phyloP scores from a whole-genome alignment of 371 early-diverging fungal species.

The Vavraia culicis region DNA sequence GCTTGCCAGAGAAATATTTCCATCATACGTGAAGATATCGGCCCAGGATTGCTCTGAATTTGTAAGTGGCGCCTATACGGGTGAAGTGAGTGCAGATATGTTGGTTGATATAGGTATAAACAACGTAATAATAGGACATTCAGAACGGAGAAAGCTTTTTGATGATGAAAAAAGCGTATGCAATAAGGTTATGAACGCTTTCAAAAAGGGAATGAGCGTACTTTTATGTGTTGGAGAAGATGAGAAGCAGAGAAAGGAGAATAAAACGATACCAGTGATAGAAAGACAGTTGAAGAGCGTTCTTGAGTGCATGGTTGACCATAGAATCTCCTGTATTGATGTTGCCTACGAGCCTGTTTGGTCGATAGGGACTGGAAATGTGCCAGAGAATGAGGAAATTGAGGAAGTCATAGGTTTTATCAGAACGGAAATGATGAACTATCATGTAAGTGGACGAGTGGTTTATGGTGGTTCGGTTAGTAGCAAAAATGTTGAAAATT shows the following conservation, averaged over 20 bases:
- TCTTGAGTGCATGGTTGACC: background rate
- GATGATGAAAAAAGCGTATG: slow-evolving; percentile 63
- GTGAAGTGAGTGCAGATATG: slow-evolving; percentile 77
- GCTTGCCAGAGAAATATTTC: too few relatives aligned
- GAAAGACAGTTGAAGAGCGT: background rate
- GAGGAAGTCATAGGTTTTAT: slow-evolving; percentile 19
- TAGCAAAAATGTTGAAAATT: slow-evolving; percentile 54
- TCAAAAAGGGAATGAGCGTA: slow-evolving; percentile 63
- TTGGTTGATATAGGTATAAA: slow-evolving; percentile 73
- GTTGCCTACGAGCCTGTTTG: slow-evolving; percentile 99
- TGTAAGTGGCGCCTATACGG: slow-evolving; percentile 97
- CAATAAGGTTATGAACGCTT: slow-evolving; percentile 62
- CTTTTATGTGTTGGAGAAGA: slow-evolving; percentile 91
- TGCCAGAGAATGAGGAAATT: slow-evolving; percentile 69
- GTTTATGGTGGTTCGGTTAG: slow-evolving; percentile 82
- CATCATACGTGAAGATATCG: too few relatives aligned
- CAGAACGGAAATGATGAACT: slow-evolving; percentile 8
- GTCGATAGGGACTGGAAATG: slow-evolving; percentile 96
- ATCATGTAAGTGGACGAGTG: slow-evolving; percentile 50
- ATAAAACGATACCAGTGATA: slow-evolving; percentile 60
- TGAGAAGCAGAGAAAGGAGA: slow-evolving; percentile 66
- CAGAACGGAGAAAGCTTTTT: slow-evolving; percentile 80
- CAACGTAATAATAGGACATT: slow-evolving; percentile 93
- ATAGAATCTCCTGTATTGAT: slow-evolving; percentile 48
- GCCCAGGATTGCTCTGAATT: too few relatives aligned